Evolutionary conservation across 140 eudicot genomes (phyloP).

Genomic region (Anethum foeniculum): DNA sequence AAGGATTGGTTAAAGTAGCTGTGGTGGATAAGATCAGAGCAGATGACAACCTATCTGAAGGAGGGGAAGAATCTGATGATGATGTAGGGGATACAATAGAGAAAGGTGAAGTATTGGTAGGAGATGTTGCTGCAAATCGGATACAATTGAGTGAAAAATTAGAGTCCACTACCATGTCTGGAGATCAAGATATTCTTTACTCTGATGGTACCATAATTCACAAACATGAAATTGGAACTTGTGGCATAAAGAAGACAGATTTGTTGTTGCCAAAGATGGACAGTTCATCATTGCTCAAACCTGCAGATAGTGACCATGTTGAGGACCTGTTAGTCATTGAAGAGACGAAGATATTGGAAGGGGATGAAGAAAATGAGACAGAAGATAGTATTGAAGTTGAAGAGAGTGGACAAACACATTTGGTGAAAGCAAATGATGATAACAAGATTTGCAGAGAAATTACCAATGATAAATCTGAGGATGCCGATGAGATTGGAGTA

Average conservation of each 20-base stretch:
- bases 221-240: not conserved
- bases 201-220: not conserved
- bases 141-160: not conserved
- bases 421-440: slow-evolving; percentile 10
- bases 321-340: not conserved
- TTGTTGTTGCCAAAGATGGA: slow-evolving; percentile 5
- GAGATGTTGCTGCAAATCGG: not conserved
- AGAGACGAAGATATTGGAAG: not conserved
- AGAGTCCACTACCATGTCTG: not conserved
- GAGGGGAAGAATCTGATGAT: not conserved
- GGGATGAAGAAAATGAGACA: not conserved
- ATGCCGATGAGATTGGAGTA: not conserved
- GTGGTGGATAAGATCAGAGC: not conserved
- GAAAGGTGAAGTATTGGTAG: slow-evolving; percentile 9
- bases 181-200: slow-evolving; percentile 4
- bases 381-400: not conserved
- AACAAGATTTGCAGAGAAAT: not conserved
- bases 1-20: not conserved
- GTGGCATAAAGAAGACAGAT: slow-evolving; percentile 9
- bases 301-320: not conserved
- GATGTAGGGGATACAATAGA: not conserved
- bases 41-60: not conserved
- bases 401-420: not conserved
- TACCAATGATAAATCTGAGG: not conserved
- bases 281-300: not conserved